These are phyloP conservation scores for Cystofilobasidium capitatum DNA, from an alignment of 768 basidiomycete genomes.

Conservation along the genomic window DNA sequence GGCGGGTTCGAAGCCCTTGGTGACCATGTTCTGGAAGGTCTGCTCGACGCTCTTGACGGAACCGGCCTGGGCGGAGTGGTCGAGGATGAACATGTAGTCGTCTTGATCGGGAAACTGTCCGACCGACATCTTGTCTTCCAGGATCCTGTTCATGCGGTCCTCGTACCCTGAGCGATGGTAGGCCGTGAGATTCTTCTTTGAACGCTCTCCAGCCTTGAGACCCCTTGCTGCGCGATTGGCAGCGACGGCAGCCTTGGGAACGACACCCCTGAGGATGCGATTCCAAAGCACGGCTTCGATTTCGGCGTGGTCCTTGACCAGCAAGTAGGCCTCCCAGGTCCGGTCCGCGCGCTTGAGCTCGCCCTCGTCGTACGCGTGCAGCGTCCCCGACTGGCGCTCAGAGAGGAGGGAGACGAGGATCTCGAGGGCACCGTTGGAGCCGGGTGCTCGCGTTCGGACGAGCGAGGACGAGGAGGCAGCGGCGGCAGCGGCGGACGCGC, in stretches of 20 bases:
- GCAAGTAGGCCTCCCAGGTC: constrained; percentile 10
- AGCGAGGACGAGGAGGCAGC: too few species aligned
- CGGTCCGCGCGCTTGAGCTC: background rate
- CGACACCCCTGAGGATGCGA: constrained; percentile 12
- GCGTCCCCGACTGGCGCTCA: background rate
- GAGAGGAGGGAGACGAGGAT: background rate
- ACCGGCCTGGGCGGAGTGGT: constrained; percentile 68
- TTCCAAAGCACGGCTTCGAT: constrained; percentile 3
- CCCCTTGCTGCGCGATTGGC: background rate
- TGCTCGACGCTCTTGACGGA: constrained; percentile 53
- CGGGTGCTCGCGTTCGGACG: too few species aligned
- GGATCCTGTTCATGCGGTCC: constrained; percentile 55
- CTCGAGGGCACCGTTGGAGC: background rate
- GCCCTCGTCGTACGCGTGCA: background rate
- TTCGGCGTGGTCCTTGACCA: background rate
- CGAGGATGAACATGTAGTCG: constrained; percentile 66
- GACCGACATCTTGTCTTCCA: constrained; percentile 57
- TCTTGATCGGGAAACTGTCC: constrained; percentile 46
- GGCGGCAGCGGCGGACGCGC: too few species aligned
- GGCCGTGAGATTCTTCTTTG: constrained; percentile 1
- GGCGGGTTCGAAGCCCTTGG: constrained; percentile 45
- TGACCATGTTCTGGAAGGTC: constrained; percentile 54
- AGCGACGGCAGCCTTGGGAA: background rate
- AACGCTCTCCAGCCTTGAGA: background rate
- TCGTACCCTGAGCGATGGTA: constrained; percentile 44